phyloP scores from a whole-genome alignment of 108 stramenopile species.

The Bacterosira constricta region DNA sequence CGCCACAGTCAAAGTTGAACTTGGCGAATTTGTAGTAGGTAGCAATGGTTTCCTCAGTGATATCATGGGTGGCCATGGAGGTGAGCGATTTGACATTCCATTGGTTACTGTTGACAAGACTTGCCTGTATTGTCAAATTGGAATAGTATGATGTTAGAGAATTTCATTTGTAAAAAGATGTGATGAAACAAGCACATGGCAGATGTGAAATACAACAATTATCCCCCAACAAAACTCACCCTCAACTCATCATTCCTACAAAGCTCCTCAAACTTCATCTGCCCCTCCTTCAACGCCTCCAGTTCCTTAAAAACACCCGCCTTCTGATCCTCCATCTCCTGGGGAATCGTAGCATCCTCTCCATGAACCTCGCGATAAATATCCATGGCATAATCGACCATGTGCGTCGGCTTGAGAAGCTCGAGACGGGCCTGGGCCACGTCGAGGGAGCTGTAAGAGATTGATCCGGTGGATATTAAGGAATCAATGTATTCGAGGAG shows the following conservation, averaged over 20 bases:
- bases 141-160: not conserved
- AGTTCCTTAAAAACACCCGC: conserved; percentile 63
- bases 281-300: conserved; percentile 79
- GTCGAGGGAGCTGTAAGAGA: conserved; percentile 68
- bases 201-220: not conserved
- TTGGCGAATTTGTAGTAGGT: conserved; percentile 86
- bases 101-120: conserved; percentile 66
- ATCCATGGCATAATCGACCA: conserved; percentile 94
- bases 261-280: conserved; percentile 68
- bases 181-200: not conserved
- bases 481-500: conserved; percentile 90
- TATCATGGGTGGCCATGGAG: conserved; percentile 42
- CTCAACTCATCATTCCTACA: conserved; percentile 73
- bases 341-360: conserved; percentile 53
- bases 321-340: conserved; percentile 86
- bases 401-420: conserved; percentile 86
- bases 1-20: conserved; percentile 94
- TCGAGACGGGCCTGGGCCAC: conserved; percentile 81
- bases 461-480: conserved; percentile 59
- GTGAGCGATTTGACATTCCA: conserved; percentile 78
- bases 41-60: conserved; percentile 78
- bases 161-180: not conserved
- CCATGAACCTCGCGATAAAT: conserved; percentile 77
- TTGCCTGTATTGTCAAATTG: conserved; percentile 44
- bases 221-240: conserved; percentile 57